These are phyloP conservation scores for Myriosclerotinia duriaeana DNA, from an alignment of 2,329 filamentous ascomycete genomes.

Conservation along the genomic window DNA sequence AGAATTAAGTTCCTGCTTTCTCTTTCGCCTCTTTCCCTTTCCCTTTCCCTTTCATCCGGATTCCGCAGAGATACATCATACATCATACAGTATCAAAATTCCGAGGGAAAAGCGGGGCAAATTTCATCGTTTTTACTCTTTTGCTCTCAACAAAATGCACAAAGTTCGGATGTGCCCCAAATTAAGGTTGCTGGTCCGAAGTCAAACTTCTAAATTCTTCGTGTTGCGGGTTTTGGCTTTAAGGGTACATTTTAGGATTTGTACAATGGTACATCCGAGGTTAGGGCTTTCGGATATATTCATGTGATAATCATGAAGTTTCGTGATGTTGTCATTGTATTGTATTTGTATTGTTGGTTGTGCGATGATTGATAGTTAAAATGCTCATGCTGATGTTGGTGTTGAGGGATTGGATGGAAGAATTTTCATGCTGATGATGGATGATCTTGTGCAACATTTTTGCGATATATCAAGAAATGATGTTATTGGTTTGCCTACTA, in stretches of 20 bases:
- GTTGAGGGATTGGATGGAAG: background rate
- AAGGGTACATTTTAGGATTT: too few relatives aligned
- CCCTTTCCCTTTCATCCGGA: background rate
- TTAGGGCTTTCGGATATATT: background rate
- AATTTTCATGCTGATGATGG: too few relatives aligned
- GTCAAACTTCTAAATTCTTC: too few relatives aligned
- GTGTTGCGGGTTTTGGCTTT: too few relatives aligned
- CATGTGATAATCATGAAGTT: background rate
- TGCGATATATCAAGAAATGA: too few relatives aligned
- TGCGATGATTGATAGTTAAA: too few relatives aligned
- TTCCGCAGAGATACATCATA: background rate
- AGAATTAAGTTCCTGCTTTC: too few relatives aligned
- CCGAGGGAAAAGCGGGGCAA: background rate
- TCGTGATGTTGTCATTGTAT: background rate
- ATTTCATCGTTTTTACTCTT: background rate
- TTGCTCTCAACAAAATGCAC: constrained; percentile 19
- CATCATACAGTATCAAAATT: too few relatives aligned
- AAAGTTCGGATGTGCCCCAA: background rate
- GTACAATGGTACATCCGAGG: constrained; percentile 3
- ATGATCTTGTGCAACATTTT: background rate
- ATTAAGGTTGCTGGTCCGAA: constrained; percentile 13
- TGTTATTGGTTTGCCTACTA: too few relatives aligned
- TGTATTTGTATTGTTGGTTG: too few relatives aligned
- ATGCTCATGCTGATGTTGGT: too few relatives aligned
- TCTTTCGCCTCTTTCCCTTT: background rate